These are phyloP conservation scores for Calonectria pseudoreteaudii DNA, from an alignment of 2,329 filamentous ascomycete species.

Conservation along the genomic window DNA sequence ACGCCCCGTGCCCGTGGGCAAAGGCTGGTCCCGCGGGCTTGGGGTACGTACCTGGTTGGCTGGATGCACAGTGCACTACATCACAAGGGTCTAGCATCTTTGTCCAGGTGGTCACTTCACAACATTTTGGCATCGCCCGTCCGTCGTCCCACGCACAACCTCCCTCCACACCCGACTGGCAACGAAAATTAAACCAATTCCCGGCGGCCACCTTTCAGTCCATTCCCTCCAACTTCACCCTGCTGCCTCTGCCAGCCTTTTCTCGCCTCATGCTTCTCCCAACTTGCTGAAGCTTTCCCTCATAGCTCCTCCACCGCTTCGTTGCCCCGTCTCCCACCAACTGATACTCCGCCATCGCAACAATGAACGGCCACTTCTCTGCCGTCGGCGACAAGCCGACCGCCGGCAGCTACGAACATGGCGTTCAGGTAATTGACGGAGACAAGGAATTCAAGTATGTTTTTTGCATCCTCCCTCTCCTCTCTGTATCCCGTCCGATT, in stretches of 20 bases:
- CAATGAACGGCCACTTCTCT: conserved; percentile 86
- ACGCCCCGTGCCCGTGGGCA: conserved; percentile 2
- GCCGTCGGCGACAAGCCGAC: conserved; percentile 74
- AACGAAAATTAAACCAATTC: conserved; percentile 18
- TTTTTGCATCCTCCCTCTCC: conserved; percentile 11
- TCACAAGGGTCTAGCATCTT: conserved; percentile 28
- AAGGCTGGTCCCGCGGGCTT: conserved; percentile 14
- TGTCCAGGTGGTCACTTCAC: conserved; percentile 31
- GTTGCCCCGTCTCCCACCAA: conserved; percentile 15
- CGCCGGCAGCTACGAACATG: conserved; percentile 83
- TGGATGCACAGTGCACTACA: conserved; percentile 8
- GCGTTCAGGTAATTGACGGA: conserved; percentile 92
- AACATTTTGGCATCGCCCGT: conserved; percentile 20
- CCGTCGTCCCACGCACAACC: conserved; percentile 24
- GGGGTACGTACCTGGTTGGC: conserved; percentile 25
- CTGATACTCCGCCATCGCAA: conserved; percentile 38
- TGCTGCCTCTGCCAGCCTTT: conserved; percentile 22
- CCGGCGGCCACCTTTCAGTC: background rate
- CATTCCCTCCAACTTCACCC: background rate
- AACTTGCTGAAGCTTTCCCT: conserved; percentile 29
- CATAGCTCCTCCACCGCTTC: conserved; percentile 22
- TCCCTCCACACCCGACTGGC: background rate
- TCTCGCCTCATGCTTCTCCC: conserved; percentile 22
- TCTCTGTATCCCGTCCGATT: background rate
- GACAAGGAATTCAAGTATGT: conserved; percentile 97